These are phyloP conservation scores for Mucor piriformis DNA, from an alignment of 371 early-diverging fungal species.

Conservation along the genomic window DNA sequence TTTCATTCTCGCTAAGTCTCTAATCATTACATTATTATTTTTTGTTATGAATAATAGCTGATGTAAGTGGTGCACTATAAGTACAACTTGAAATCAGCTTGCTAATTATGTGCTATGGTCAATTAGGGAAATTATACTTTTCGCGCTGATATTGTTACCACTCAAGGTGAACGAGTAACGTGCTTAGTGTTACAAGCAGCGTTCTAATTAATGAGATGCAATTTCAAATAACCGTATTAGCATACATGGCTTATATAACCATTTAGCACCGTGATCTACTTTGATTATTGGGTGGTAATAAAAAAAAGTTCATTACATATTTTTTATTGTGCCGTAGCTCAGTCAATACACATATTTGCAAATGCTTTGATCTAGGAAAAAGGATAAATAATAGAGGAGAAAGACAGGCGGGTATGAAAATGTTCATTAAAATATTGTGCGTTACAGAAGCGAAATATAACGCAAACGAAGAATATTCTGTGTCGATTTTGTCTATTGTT, in stretches of 20 bases:
- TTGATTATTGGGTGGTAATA: too few species aligned
- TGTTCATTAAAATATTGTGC: not conserved
- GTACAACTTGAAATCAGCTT: not conserved
- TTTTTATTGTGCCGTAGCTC: too few species aligned
- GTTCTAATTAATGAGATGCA: too few species aligned
- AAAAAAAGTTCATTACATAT: too few species aligned
- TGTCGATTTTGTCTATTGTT: not conserved
- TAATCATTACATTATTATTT: not conserved
- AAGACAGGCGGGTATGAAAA: not conserved
- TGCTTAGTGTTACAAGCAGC: not conserved
- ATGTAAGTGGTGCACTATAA: not conserved
- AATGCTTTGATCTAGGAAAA: not conserved
- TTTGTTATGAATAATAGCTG: not conserved
- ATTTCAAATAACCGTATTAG: too few species aligned
- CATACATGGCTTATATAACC: too few species aligned
- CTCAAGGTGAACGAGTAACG: constrained; percentile 1
- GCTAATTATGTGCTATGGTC: not conserved
- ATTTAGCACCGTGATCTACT: too few species aligned
- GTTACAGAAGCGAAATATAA: not conserved
- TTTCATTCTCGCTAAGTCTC: too few species aligned
- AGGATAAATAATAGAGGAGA: not conserved
- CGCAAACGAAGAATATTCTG: not conserved
- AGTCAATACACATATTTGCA: not conserved
- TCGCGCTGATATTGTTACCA: not conserved
- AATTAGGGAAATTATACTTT: not conserved